Evolutionary conservation across 2,329 filamentous ascomycete species (phyloP), one percentile per base, ranked within the genome.

Genomic region (Arthrobotrys musiformis): DNA sequence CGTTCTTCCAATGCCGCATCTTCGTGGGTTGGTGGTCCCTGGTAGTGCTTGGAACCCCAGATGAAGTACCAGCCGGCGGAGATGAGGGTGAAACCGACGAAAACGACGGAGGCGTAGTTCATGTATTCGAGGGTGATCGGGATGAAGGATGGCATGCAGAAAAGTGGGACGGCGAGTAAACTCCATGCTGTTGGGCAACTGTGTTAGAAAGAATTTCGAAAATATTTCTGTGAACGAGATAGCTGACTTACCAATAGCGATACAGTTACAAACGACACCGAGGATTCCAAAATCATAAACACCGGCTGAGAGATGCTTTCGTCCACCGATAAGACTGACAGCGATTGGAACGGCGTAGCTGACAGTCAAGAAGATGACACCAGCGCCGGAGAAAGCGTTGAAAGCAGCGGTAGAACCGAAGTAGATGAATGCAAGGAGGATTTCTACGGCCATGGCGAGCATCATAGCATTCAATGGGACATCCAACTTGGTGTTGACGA

Each of bases 81-180:
- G 70, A 92, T 86, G 42, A 85, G 58, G 67, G 88, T 86, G 78
- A 91, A 90, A 4, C 86, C 89, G 26, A 90, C 87, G 80, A 93
- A 92, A n/a, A 93, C 91, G 35, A 90, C 91, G 13, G 89, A 89
- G 0, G 90, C 91, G 83, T 92, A 93, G 86, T 93, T 93, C 86
- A 92, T 90, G 42, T 85, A 86, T 17, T 84, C 82, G 4, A 86
- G 83, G 0, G 86, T 87, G 42, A 91, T 89, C 4, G 89, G 89
- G n/a, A 91, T 84, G 48, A 83, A 83, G 0, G 89, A 87, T 0
- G 90, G 91, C 89, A 92, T 91, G 83, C 89, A 93, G 86, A 93
- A 93, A 15, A 93, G 87, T 0, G 91, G 90, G 63, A 92, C 88
- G 37, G 90, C 90, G 66, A 93, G 86, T 13, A 86, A 80, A 67